Evolutionary conservation across 2,329 filamentous ascomycete species (phyloP), one percentile per base, ranked within the genome.

Genomic region (Pseudomassariella vexata): DNA sequence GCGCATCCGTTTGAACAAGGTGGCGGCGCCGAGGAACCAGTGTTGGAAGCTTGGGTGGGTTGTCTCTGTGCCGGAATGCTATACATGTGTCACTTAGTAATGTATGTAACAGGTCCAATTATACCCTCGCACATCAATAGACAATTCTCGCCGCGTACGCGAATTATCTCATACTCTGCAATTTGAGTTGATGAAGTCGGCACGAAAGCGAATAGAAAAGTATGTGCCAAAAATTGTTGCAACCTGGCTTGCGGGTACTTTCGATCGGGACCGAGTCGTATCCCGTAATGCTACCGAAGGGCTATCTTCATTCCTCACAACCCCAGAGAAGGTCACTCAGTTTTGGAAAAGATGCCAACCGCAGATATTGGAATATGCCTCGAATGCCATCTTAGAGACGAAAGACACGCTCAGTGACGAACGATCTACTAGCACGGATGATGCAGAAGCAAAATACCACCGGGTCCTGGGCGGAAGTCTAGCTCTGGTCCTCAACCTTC

Each of bases 121-220:
- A 36, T 98, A 94, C 54, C 86, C 92, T 32, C 83, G 89, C 38
- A 75, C 82, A 21, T 92, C 90, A 12, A 94, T 96, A 61, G 90
- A 96, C 56, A 86, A 85, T 53, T 80, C 85, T 28, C 82, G 88
- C 29, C 77, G 85, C 38, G 90, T 95, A 20, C 85, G 92, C 41
- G 89, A 95, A 57, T 73, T 92, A 25, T 77, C 89, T 12, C 90
- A 96, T 54, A 68, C 62, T 9, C 56, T 94, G 16, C 88, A 94
- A 49, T 63, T 68, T 41, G 70, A 73, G 44, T 59, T 81, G 9
- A 60, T 79, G 48, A 71, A 70, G 43, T 75, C 73, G 4, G 70
- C 72, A 5, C 83, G 87, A 29, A 94, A 92, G 66, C 78, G 88
- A 39, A 85, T 95, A 62, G 87, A 86, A 40, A 85, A 76, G 41